These are phyloP conservation scores for Cetradonia linearis DNA, from an alignment of 495 filamentous ascomycete genomes.

Conservation along the genomic window DNA sequence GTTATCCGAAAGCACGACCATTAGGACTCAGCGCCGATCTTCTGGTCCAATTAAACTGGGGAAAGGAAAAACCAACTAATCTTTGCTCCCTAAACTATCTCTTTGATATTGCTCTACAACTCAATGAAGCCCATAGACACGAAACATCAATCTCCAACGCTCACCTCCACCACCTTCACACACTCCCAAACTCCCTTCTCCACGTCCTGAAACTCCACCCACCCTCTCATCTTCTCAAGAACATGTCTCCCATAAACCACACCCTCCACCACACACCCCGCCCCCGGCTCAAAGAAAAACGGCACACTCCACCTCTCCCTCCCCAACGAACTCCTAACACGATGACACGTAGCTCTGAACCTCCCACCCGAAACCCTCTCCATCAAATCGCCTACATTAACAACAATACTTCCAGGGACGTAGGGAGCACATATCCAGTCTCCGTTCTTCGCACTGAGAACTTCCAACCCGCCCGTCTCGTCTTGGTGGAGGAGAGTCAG, in stretches of 20 bases:
- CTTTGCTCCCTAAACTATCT: too few relatives aligned
- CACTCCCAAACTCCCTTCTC: not conserved
- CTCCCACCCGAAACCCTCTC: constrained; percentile 36
- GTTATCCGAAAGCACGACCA: too few relatives aligned
- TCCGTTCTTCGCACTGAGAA: constrained; percentile 31
- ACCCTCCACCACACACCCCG: constrained; percentile 32
- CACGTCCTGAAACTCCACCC: constrained; percentile 32
- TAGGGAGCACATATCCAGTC: constrained; percentile 38
- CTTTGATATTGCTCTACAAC: too few relatives aligned
- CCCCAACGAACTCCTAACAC: constrained; percentile 26
- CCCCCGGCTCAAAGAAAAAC: constrained; percentile 43
- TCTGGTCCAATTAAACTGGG: too few relatives aligned
- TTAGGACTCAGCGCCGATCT: too few relatives aligned
- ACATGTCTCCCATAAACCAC: constrained; percentile 40
- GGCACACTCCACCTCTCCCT: constrained; percentile 35
- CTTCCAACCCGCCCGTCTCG: constrained; percentile 35
- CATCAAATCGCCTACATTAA: constrained; percentile 45
- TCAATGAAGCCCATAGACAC: too few relatives aligned
- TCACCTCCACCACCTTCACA: constrained; percentile 25
- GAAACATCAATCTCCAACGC: constrained; percentile 2
- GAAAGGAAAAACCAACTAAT: too few relatives aligned
- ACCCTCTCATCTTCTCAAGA: constrained; percentile 37
- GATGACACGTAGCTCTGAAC: constrained; percentile 41
- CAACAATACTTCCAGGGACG: constrained; percentile 35
- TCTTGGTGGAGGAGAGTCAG: constrained; percentile 38